Evolutionary conservation across 2,329 filamentous ascomycete species (phyloP).

Genomic region (Colletotrichum liriopes): DNA sequence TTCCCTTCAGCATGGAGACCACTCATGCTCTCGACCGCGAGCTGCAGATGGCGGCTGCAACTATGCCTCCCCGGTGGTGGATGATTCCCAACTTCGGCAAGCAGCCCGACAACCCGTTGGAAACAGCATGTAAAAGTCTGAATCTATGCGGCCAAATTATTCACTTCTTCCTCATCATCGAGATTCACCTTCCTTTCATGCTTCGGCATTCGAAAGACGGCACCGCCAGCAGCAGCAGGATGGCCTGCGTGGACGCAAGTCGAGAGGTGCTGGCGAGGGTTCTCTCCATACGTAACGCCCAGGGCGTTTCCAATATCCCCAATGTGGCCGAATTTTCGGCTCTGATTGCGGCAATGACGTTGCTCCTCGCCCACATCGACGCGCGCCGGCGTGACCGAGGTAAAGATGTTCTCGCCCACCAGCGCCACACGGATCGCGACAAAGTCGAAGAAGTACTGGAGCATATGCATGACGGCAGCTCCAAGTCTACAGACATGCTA

Average conservation of each 20-base stretch:
- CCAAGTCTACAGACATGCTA: constrained; percentile 51
- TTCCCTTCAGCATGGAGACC: constrained; percentile 43
- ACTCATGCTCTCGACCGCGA: constrained; percentile 53
- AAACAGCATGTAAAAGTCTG: constrained; percentile 48
- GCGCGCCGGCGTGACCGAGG: constrained; percentile 43
- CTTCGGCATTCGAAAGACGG: constrained; percentile 49
- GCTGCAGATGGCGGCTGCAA: constrained; percentile 51
- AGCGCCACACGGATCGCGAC: constrained; percentile 57
- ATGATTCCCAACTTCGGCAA: constrained; percentile 47
- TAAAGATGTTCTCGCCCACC: constrained; percentile 54
- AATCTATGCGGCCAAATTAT: constrained; percentile 53
- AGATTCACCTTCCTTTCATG: constrained; percentile 59
- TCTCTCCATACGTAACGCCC: constrained; percentile 52
- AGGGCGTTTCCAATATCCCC: constrained; percentile 43
- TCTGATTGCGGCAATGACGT: constrained; percentile 55
- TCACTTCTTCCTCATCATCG: constrained; percentile 56
- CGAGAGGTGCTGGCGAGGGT: constrained; percentile 57
- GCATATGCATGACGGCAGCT: constrained; percentile 51
- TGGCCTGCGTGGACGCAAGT: constrained; percentile 56
- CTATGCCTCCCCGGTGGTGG: constrained; percentile 56
- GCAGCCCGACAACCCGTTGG: constrained; percentile 34
- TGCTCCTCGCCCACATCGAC: constrained; percentile 56
- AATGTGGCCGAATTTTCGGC: constrained; percentile 56
- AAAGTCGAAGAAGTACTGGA: constrained; percentile 57
- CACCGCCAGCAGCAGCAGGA: constrained; percentile 49